phyloP scores from a whole-genome alignment of 2,329 filamentous ascomycete species.

The Ascochyta fabae region DNA sequence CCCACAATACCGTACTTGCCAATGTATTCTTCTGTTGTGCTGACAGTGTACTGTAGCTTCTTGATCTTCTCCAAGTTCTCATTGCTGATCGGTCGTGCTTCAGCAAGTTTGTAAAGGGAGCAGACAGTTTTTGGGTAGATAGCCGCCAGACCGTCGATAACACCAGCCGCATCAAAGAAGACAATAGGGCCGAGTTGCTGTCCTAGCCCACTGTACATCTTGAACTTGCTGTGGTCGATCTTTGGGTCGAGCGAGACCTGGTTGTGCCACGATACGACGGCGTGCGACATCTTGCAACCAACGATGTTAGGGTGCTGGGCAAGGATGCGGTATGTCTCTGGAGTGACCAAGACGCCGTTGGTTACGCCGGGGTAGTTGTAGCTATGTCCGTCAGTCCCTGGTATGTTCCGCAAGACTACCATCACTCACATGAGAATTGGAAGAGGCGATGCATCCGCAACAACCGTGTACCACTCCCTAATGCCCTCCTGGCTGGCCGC shows the following conservation, averaged over 20 bases:
- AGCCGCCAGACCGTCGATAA: conserved; percentile 70
- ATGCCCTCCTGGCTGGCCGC: conserved; percentile 65
- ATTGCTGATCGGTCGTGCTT: conserved; percentile 45
- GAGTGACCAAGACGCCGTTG: conserved; percentile 67
- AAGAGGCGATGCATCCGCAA: conserved; percentile 66
- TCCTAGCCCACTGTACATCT: conserved; percentile 68
- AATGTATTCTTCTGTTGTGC: conserved; percentile 67
- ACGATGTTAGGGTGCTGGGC: conserved; percentile 70
- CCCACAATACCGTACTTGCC: conserved; percentile 67
- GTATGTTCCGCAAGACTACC: neutral
- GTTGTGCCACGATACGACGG: conserved; percentile 68
- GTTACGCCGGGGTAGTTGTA: conserved; percentile 73
- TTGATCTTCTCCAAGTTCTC: conserved; percentile 58
- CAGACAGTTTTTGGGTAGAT: conserved; percentile 70
- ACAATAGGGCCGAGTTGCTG: conserved; percentile 70
- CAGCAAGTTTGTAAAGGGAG: conserved; percentile 60
- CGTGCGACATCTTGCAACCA: conserved; percentile 73
- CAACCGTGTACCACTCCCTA: conserved; percentile 64
- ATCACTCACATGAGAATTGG: conserved; percentile 64
- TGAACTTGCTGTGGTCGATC: conserved; percentile 66
- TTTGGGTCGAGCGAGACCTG: conserved; percentile 65
- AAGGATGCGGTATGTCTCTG: conserved; percentile 64
- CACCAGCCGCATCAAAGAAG: conserved; percentile 67
- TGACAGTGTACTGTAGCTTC: conserved; percentile 66
- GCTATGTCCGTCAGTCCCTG: conserved; percentile 44